phyloP scores from a whole-genome alignment of 805 yeast species.

The Lipomyces spencermartinsiae region DNA sequence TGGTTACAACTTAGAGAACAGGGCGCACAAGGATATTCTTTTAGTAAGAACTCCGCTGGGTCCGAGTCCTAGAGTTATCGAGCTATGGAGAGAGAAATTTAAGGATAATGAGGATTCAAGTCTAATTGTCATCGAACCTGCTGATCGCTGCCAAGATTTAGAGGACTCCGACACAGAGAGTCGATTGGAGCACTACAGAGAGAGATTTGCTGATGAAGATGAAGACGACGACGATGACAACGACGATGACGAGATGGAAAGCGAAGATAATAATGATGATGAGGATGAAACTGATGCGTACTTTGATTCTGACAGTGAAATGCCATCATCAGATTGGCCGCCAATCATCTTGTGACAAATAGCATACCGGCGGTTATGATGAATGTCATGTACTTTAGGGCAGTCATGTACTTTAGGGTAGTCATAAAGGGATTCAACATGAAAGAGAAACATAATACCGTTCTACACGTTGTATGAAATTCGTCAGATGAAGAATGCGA shows the following conservation, averaged over 20 bases:
- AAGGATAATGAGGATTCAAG: background rate
- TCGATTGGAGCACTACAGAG: constrained; percentile 1
- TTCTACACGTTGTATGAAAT: too few species aligned
- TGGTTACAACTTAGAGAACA: background rate
- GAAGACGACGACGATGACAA: background rate
- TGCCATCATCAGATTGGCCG: background rate
- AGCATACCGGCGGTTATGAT: background rate
- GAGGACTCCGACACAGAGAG: background rate
- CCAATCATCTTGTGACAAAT: background rate
- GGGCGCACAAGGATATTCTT: background rate
- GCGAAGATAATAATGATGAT: background rate
- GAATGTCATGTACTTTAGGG: background rate
- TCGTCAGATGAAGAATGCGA: too few species aligned
- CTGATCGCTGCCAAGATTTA: background rate
- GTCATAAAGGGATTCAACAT: background rate
- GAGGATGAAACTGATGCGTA: background rate
- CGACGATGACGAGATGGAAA: background rate
- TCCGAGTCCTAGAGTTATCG: background rate
- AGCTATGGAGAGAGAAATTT: background rate
- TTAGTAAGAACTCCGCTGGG: background rate
- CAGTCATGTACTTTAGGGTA: background rate
- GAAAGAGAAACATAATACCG: background rate
- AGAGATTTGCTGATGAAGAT: background rate
- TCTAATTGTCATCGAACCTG: background rate
- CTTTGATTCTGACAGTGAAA: background rate